Conservation (phyloP, 768 basidiomycete genomes). For the Mycena pura region DNA sequence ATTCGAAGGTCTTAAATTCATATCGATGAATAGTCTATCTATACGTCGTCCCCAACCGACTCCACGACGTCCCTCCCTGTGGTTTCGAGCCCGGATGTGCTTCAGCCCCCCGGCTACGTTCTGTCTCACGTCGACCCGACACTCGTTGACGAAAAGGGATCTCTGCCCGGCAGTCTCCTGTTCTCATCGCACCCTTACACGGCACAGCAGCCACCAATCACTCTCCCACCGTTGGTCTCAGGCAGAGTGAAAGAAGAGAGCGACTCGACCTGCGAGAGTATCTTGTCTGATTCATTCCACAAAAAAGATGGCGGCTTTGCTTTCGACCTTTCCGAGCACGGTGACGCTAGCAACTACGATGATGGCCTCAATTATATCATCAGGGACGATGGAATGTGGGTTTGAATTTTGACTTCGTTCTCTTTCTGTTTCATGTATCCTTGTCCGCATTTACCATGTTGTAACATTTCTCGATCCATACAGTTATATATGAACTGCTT, state of each 20-base stretch:
- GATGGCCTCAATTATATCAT: conserved; percentile 13
- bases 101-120: conserved; percentile 35
- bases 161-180: conserved; percentile 13
- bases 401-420: neutral
- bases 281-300: conserved; percentile 25
- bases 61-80: conserved; percentile 42
- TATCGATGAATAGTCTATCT: conserved; percentile 49
- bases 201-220: conserved; percentile 7
- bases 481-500: conserved; percentile 11
- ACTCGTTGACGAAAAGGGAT: conserved; percentile 7
- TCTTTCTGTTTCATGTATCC: neutral
- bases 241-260: conserved; percentile 26
- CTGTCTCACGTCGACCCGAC: conserved; percentile 16
- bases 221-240: conserved; percentile 11
- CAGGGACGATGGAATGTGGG: conserved; percentile 15
- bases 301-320: conserved; percentile 7
- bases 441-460: conserved; percentile 3
- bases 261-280: conserved; percentile 33
- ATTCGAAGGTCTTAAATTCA: neutral
- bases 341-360: conserved; percentile 2
- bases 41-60: conserved; percentile 45
- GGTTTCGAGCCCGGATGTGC: conserved; percentile 34
- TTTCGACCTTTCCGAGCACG: conserved; percentile 19
- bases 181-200: conserved; percentile 14
- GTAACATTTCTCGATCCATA: conserved; percentile 14